phyloP scores from a whole-genome alignment of 2,329 filamentous ascomycete species.

The Arthrobotrys conoides region DNA sequence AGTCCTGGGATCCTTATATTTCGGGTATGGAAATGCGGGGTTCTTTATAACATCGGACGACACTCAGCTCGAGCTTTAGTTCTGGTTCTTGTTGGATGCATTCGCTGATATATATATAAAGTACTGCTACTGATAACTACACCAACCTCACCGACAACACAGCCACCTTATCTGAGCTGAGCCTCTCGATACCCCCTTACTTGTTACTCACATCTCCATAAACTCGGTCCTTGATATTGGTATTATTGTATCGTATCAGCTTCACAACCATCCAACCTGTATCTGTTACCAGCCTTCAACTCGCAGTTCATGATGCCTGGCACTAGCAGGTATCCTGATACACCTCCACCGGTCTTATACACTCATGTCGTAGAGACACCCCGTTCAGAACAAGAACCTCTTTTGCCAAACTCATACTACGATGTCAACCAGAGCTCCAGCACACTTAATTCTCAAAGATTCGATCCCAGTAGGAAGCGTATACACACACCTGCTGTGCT shows the following conservation, averaged over 20 bases:
- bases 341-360: conserved; percentile 47
- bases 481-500: conserved; percentile 57
- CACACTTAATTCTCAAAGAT: conserved; percentile 51
- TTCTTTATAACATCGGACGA: conserved; percentile 28
- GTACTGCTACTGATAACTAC: too few relatives aligned
- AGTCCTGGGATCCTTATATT: neutral
- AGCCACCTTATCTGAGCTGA: neutral
- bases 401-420: conserved; percentile 49
- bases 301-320: conserved; percentile 50
- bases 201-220: neutral
- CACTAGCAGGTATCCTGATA: conserved; percentile 56
- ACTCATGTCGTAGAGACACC: conserved; percentile 59
- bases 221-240: neutral
- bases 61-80: neutral
- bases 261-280: conserved; percentile 28
- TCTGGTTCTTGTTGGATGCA: conserved; percentile 14
- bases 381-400: conserved; percentile 33
- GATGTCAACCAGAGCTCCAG: conserved; percentile 60
- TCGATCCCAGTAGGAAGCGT: conserved; percentile 58
- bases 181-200: conserved; percentile 1
- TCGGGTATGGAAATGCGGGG: conserved; percentile 8
- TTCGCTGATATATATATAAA: neutral
- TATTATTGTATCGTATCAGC: neutral
- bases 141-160: conserved; percentile 18
- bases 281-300: conserved; percentile 30